Percentiles rank a stretch among this genome's conserved stretches.
Conservation (phyloP, 176 grass and related monocot genomes). For the Cenchrus fungigraminus region DNA sequence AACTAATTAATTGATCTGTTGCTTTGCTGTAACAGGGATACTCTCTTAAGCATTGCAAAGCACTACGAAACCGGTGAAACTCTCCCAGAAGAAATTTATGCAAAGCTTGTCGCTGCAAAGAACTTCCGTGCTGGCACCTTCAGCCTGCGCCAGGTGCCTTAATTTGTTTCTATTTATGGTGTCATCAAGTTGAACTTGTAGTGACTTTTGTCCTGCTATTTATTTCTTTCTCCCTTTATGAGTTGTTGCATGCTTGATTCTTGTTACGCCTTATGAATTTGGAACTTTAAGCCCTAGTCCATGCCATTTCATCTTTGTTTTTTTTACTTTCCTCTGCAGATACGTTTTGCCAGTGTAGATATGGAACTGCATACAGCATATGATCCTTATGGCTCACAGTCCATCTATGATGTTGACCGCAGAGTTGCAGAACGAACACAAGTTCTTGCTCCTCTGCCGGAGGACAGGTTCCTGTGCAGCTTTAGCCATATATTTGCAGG, state of each 20-base stretch:
- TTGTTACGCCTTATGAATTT: not conserved
- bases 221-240: not conserved
- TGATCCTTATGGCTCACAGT: conserved; percentile 66
- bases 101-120: conserved; percentile 92
- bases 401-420: conserved; percentile 80
- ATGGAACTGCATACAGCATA: conserved; percentile 88
- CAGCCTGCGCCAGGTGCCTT: conserved; percentile 78
- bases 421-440: conserved; percentile 78
- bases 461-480: conserved; percentile 92
- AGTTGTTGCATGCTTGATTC: not conserved
- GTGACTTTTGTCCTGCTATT: not conserved
- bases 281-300: not conserved
- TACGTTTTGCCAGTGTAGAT: conserved; percentile 89
- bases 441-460: conserved; percentile 81
- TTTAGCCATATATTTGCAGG: conserved; percentile 99
- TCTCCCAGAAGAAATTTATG: conserved; percentile 95
- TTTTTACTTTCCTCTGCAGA: conserved; percentile 50
- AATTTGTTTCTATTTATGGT: not conserved
- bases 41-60: conserved; percentile 93
- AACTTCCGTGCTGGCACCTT: conserved; percentile 96
- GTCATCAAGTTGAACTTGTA: not conserved
- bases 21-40: conserved; percentile 65
- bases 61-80: conserved; percentile 90
- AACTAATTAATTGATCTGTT: conserved; percentile 2
- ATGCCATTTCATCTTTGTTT: not conserved